phyloP scores from a whole-genome alignment of 495 filamentous ascomycete species.

The Extremus antarcticus region DNA sequence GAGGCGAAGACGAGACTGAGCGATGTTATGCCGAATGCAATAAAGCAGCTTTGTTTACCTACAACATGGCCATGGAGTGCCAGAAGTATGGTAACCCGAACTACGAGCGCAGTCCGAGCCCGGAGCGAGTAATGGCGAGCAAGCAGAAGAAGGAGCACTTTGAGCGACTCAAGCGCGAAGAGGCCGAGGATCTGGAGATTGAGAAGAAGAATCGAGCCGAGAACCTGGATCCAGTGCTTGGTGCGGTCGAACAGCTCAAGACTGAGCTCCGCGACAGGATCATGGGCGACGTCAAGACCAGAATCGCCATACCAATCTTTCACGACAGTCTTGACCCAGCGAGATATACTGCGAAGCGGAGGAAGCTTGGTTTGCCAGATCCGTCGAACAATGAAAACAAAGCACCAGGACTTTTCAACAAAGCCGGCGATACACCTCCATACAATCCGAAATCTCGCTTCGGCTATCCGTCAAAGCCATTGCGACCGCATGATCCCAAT shows the following conservation, averaged over 20 bases:
- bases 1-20: constrained; percentile 68
- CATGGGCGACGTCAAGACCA: constrained; percentile 71
- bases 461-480: constrained; percentile 48
- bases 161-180: constrained; percentile 52
- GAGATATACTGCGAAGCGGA: constrained; percentile 62
- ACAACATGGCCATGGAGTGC: constrained; percentile 84
- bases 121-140: constrained; percentile 41
- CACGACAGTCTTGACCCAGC: constrained; percentile 76
- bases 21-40: constrained; percentile 64
- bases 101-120: constrained; percentile 53
- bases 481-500: constrained; percentile 40
- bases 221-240: constrained; percentile 75
- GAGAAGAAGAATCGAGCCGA: constrained; percentile 74
- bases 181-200: constrained; percentile 67
- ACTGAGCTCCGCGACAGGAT: constrained; percentile 77
- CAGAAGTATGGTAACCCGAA: constrained; percentile 57
- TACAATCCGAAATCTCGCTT: constrained; percentile 60
- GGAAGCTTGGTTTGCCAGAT: constrained; percentile 65
- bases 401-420: constrained; percentile 35
- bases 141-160: constrained; percentile 44
- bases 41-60: constrained; percentile 74
- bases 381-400: constrained; percentile 45
- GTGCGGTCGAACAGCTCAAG: constrained; percentile 63
- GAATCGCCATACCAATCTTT: constrained; percentile 69
- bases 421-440: constrained; percentile 44